phyloP scores from a whole-genome alignment of 192 early-diverging fungal species.

The Spizellomyces sp. region DNA sequence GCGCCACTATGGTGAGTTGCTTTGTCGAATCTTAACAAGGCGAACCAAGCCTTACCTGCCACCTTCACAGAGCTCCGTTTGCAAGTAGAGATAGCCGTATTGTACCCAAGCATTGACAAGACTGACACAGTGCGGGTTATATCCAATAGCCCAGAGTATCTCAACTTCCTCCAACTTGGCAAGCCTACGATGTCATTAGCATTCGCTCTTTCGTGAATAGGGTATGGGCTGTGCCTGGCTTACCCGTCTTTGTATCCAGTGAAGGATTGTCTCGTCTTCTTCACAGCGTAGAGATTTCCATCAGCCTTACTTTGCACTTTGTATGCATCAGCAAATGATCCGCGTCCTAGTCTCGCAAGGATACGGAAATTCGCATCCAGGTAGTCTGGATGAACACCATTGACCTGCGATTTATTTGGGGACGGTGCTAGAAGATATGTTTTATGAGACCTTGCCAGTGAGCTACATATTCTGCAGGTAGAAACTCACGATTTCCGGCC shows the following conservation, averaged over 20 bases:
- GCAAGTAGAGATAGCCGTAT: slow-evolving; percentile 81
- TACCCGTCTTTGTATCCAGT: slow-evolving; percentile 71
- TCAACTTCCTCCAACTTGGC: slow-evolving; percentile 79
- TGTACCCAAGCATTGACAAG: slow-evolving; percentile 91
- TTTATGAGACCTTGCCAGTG: too few species aligned
- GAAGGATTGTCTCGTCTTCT: slow-evolving; percentile 72
- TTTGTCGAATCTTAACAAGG: neutral
- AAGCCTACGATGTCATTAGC: slow-evolving; percentile 39
- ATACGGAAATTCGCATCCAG: slow-evolving; percentile 73
- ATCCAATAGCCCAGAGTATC: slow-evolving; percentile 70
- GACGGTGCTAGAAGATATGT: slow-evolving; percentile 11
- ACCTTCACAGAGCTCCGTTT: slow-evolving; percentile 82
- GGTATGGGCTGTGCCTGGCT: neutral
- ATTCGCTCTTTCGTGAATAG: neutral
- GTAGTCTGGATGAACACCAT: slow-evolving; percentile 57
- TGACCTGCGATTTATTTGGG: neutral
- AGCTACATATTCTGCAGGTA: too few species aligned
- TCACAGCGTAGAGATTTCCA: slow-evolving; percentile 77
- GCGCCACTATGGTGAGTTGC: neutral
- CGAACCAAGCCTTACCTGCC: slow-evolving; percentile 60
- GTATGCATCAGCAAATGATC: slow-evolving; percentile 79
- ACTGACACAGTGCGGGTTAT: slow-evolving; percentile 63
- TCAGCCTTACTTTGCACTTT: slow-evolving; percentile 69
- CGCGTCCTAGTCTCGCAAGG: slow-evolving; percentile 67
- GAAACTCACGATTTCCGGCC: slow-evolving; percentile 20